Evolutionary conservation across 176 grass and related monocot genomes (phyloP).

Genomic region (Ampelocalamus luodianensis): DNA sequence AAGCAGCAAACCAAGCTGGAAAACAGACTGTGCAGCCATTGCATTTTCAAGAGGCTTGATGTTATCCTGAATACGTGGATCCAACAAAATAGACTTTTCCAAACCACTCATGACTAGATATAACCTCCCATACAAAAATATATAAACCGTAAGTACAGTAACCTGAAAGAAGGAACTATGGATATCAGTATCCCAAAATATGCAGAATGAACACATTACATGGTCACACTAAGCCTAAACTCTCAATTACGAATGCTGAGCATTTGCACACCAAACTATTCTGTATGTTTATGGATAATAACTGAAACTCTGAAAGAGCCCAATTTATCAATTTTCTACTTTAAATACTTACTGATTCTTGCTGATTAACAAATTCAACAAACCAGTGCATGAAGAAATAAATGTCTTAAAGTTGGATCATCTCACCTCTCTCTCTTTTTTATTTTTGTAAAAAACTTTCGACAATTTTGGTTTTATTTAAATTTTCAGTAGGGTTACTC

Average conservation of each 20-base stretch:
- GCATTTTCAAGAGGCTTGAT: constrained; percentile 75
- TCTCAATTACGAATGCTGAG: constrained; percentile 7
- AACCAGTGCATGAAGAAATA: neutral
- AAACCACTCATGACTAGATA: constrained; percentile 95
- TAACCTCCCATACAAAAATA: constrained; percentile 89
- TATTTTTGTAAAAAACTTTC: neutral
- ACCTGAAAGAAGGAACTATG: constrained; percentile 56
- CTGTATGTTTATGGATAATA: neutral
- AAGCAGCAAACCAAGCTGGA: constrained; percentile 80
- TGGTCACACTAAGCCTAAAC: neutral
- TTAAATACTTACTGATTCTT: constrained; percentile 2
- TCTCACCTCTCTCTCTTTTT: neutral
- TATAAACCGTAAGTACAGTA: constrained; percentile 89
- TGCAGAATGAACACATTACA: neutral
- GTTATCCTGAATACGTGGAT: constrained; percentile 57
- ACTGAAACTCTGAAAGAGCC: constrained; percentile 10
- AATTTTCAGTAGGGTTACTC: neutral
- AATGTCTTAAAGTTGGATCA: constrained; percentile 8
- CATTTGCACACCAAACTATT: constrained; percentile 28
- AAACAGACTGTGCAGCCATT: constrained; percentile 79
- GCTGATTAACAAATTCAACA: neutral
- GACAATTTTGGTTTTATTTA: neutral
- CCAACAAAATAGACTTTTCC: constrained; percentile 79
- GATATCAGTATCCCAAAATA: constrained; percentile 43
- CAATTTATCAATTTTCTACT: constrained; percentile 11